Conservation (phyloP, 2,329 filamentous ascomycete genomes). For the Epichloe gansuensis region DNA sequence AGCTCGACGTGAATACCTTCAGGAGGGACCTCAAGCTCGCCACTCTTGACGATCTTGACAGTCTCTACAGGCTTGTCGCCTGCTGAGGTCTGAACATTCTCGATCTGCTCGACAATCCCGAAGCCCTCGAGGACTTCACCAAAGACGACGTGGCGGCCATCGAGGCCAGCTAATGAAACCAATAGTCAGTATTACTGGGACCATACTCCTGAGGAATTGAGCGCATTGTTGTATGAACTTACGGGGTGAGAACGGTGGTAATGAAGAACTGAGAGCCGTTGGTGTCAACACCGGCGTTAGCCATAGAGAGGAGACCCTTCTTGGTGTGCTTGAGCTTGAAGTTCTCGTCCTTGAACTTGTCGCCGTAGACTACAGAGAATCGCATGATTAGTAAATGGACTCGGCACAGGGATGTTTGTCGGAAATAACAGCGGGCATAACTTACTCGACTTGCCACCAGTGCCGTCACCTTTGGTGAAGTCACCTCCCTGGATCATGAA, state of each 20-base stretch:
- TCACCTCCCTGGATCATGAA: slow-evolving; percentile 92
- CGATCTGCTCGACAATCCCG: slow-evolving; percentile 67
- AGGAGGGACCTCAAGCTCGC: slow-evolving; percentile 68
- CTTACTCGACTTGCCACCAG: slow-evolving; percentile 74
- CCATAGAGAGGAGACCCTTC: slow-evolving; percentile 75
- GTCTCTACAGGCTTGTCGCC: slow-evolving; percentile 57
- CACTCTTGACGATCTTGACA: slow-evolving; percentile 72
- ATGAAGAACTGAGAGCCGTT: slow-evolving; percentile 89
- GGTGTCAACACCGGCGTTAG: slow-evolving; percentile 74
- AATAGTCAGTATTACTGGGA: neutral
- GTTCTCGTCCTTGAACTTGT: slow-evolving; percentile 81
- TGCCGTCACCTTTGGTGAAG: slow-evolving; percentile 73
- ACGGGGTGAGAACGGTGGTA: slow-evolving; percentile 69
- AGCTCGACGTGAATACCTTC: slow-evolving; percentile 93
- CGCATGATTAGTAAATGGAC: slow-evolving; percentile 11
- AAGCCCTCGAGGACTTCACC: slow-evolving; percentile 81
- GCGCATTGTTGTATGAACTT: slow-evolving; percentile 19
- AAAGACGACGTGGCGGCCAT: slow-evolving; percentile 77
- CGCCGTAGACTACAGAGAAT: slow-evolving; percentile 53
- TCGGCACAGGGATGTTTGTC: neutral
- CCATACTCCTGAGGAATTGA: neutral
- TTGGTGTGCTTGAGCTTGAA: slow-evolving; percentile 91
- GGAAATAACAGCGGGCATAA: slow-evolving; percentile 10
- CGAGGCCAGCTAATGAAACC: slow-evolving; percentile 53
- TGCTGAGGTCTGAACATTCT: slow-evolving; percentile 52